Evolutionary conservation across 2,329 filamentous ascomycete species (phyloP).

Genomic region (Ophiosphaerella narmari): DNA sequence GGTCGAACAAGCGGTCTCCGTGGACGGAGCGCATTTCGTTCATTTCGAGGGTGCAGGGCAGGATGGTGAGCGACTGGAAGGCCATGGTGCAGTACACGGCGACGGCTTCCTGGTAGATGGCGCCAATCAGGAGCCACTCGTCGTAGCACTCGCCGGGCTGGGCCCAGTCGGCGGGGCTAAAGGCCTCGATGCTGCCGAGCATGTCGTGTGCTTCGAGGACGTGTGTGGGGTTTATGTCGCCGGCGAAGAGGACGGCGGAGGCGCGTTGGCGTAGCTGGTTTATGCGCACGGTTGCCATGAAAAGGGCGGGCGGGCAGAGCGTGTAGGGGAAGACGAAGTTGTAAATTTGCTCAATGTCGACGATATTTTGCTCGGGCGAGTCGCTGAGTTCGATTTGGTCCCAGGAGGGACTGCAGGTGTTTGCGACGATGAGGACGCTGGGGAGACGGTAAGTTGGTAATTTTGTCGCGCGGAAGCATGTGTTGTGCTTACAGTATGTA

Average conservation of each 20-base stretch:
- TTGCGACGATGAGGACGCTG: slow-evolving; percentile 31
- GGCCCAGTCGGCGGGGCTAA: slow-evolving; percentile 32
- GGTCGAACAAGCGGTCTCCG: slow-evolving; percentile 13
- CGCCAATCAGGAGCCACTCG: slow-evolving; percentile 31
- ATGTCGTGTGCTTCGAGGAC: slow-evolving; percentile 24
- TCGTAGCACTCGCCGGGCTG: slow-evolving; percentile 23
- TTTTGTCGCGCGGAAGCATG: not conserved
- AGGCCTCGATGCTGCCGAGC: slow-evolving; percentile 24
- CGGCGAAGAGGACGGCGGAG: slow-evolving; percentile 5
- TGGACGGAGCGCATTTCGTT: slow-evolving; percentile 18
- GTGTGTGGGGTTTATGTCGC: slow-evolving; percentile 11
- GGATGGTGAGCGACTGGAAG: slow-evolving; percentile 23
- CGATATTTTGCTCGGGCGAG: slow-evolving; percentile 11
- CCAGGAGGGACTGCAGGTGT: slow-evolving; percentile 30
- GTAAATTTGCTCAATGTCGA: slow-evolving; percentile 26
- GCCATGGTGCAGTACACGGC: slow-evolving; percentile 37
- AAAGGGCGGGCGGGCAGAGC: slow-evolving; percentile 31
- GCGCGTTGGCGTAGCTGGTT: slow-evolving; percentile 26
- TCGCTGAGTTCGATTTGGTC: slow-evolving; percentile 31
- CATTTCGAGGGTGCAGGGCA: slow-evolving; percentile 24
- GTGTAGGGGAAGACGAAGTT: slow-evolving; percentile 33
- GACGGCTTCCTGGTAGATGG: slow-evolving; percentile 28
- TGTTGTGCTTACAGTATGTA: slow-evolving; percentile 28
- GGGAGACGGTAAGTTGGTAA: not conserved
- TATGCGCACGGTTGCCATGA: slow-evolving; percentile 28